Base-by-base conservation (phyloP, 2,329 filamentous ascomycete genomes). In the Plectosphaerella cucumerina region DNA sequence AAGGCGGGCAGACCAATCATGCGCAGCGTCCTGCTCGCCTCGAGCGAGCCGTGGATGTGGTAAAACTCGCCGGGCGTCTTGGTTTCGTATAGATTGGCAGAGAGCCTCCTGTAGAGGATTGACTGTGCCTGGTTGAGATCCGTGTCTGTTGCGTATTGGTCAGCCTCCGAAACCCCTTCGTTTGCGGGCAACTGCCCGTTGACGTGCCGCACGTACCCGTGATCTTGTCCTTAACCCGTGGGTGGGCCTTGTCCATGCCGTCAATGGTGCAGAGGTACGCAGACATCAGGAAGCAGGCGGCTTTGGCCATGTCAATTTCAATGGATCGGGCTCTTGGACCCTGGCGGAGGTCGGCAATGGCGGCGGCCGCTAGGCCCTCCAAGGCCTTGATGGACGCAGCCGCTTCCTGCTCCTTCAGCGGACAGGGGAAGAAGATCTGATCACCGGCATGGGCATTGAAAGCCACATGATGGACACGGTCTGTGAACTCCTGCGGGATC, bases 31-130 rank as follows among this genome's bases (percentile, higher is more conserved):
- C 75, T 81, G 39, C 77, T 80, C 14, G 84, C 84, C 58, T 86
- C 82, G 5, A 87, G 66, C 2, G 84, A 87, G 45, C 84, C 84
- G 62, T 87, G 84, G 20, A 87, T 82, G 61, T 87, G 84, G 60
- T 84, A 88, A 59, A 78, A 87, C 58, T 82, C 73, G 20, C 75
- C 78, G 10, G 72, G 68, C 23, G 73, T 77, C 62, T 78, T 82
- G 12, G 84, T 86, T 58, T 78, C 73, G 66, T 86, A 87, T 2
- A 87, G 68, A 56, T 86, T 86, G 15, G 84, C 84, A 15, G 83
- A 85, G 56, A 87, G 70, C 48, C 84, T 78, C 31, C 84, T 78
- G 62, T 87, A 88, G 15, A 80, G 71, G 52, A 81, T 80, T 6
- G 84, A 85, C 63, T 87, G 85, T 5, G 85, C 84, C 54, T 76